These are phyloP conservation scores for Blastobotrys persicus DNA, from an alignment of 1,139 yeast genomes.

Conservation along the genomic window DNA sequence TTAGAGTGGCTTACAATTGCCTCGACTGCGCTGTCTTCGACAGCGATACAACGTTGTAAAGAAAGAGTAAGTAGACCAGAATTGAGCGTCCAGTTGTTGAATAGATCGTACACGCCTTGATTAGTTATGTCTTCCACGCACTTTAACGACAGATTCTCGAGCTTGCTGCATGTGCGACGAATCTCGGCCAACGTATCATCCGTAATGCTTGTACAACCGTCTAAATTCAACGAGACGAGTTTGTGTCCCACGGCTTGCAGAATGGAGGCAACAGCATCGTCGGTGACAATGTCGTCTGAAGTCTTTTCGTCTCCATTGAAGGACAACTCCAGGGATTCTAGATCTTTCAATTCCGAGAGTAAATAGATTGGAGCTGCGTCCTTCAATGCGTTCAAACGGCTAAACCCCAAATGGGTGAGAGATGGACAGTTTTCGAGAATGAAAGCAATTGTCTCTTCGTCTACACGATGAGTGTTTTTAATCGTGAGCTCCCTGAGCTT, in stretches of 20 bases:
- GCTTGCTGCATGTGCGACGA: slow-evolving; percentile 24
- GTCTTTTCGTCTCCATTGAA: slow-evolving; percentile 40
- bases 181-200: slow-evolving; percentile 54
- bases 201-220: slow-evolving; percentile 71
- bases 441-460: slow-evolving; percentile 60
- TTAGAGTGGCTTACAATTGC: slow-evolving; percentile 64
- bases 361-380: slow-evolving; percentile 59
- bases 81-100: slow-evolving; percentile 51
- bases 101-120: slow-evolving; percentile 59
- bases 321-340: slow-evolving; percentile 64
- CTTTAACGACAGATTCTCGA: slow-evolving; percentile 53
- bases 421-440: slow-evolving; percentile 58
- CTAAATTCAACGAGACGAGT: slow-evolving; percentile 56
- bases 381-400: slow-evolving; percentile 69
- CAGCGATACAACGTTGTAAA: slow-evolving; percentile 60
- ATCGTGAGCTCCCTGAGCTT: slow-evolving; percentile 57
- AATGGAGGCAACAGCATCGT: slow-evolving; percentile 69
- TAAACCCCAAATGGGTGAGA: slow-evolving; percentile 51
- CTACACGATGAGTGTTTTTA: slow-evolving; percentile 79
- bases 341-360: slow-evolving; percentile 56
- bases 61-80: slow-evolving; percentile 62
- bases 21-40: slow-evolving; percentile 61
- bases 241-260: slow-evolving; percentile 63
- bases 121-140: slow-evolving; percentile 61
- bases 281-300: slow-evolving; percentile 54